A percentile compares a stretch with the other conserved stretches of the same genome.
These are phyloP conservation scores for Scolecobasidium constrictum DNA, from an alignment of 2,329 filamentous ascomycete species.

Conservation along the genomic window DNA sequence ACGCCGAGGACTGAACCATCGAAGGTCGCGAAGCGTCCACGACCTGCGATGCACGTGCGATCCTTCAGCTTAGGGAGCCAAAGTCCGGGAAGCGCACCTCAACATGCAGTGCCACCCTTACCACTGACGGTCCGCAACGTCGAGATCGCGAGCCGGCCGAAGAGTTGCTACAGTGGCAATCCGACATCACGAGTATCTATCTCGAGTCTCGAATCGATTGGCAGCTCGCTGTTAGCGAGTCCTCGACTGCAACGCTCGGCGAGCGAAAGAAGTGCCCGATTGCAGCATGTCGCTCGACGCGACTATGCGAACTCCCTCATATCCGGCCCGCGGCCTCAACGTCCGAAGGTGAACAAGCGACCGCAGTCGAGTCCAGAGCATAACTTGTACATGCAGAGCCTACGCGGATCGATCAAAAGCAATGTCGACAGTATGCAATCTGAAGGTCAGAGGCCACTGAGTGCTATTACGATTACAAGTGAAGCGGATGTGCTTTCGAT, in stretches of 20 bases:
- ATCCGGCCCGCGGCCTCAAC: slow-evolving; percentile 20
- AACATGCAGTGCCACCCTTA: slow-evolving; percentile 30
- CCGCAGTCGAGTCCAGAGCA: neutral
- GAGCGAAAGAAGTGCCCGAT: slow-evolving; percentile 16
- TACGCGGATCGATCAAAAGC: neutral
- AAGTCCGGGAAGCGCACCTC: slow-evolving; percentile 25
- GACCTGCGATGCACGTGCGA: slow-evolving; percentile 8
- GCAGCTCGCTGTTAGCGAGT: slow-evolving; percentile 29
- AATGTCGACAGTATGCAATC: neutral
- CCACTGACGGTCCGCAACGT: slow-evolving; percentile 23
- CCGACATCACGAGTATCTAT: slow-evolving; percentile 28
- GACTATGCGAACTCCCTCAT: slow-evolving; percentile 23
- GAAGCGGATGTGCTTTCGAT: slow-evolving; percentile 18
- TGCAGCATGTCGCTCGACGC: slow-evolving; percentile 25
- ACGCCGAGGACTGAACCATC: neutral
- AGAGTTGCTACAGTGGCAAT: slow-evolving; percentile 18
- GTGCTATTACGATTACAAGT: slow-evolving; percentile 10
- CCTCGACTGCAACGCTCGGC: slow-evolving; percentile 21
- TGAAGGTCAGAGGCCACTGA: too few species aligned
- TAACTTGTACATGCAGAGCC: neutral
- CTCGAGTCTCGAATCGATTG: slow-evolving; percentile 28
- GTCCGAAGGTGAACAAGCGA: slow-evolving; percentile 16
- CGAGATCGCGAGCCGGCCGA: slow-evolving; percentile 16
- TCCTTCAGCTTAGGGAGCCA: slow-evolving; percentile 24
- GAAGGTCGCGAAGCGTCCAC: neutral